Evolutionary conservation across 164 flowering plant genomes (phyloP), one percentile per base, ranked within the genome.

Genomic region (Chimonanthus praecox): DNA sequence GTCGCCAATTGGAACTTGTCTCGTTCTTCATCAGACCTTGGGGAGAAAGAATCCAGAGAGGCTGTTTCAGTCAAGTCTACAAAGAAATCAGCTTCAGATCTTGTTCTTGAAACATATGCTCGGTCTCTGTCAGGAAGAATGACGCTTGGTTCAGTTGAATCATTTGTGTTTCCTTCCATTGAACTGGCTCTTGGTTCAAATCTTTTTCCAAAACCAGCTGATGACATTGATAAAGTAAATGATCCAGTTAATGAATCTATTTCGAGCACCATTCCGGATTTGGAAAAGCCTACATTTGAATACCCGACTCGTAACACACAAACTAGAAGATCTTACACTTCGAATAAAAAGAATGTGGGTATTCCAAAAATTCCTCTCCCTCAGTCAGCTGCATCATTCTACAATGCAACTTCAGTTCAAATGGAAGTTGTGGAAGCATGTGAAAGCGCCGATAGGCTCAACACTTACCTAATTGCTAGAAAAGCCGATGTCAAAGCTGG

Each of bases 371-470:
- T 82, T 61, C 79, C 86, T 8, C 88, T 87, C 60, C 87, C 89
- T 74, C 87, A 79, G 33, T 83, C 88, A 48, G 91, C 91, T 47
- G 92, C 92, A 67, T 78, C 84, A 45, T 88, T 84, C 69, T 88
- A 86, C 67, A 73, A 64, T 72, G 88, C 87, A 60, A 15, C 62
- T 67, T 78, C 84, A n/a, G 81, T 80, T 54, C 81, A 63, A 69
- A 67, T 83, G 74, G 90, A 87, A 76, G 74, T 90, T 78, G 69
- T 81, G 60, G 89, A 83, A 81, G 74, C 79, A 21, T 85, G 90
- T 79, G 80, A 82, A 74, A 78, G 91, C 78, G 73, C 77, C 64
- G 67, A 60, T 16, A 70, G 69, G 78, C 82, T 90, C 9, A 87
- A 86, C 73, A 33, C 20, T 69, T 90, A 77, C 76, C 67, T 88